Evolutionary conservation across 768 basidiomycete species (phyloP), one percentile per base, ranked within the genome.

Genomic region (Leucosporidium scottii): DNA sequence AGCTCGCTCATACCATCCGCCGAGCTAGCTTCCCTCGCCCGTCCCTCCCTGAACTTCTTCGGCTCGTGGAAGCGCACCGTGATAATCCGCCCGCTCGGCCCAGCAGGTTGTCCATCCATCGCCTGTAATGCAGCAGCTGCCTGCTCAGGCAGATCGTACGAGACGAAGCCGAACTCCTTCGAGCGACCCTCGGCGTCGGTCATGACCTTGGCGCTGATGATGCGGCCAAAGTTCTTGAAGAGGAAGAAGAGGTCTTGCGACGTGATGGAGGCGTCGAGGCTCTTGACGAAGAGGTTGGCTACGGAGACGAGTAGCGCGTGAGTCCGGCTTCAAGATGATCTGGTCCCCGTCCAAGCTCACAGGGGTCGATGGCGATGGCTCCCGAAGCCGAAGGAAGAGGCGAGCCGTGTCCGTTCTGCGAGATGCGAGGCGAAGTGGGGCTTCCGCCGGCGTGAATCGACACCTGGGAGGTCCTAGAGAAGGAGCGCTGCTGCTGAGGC

Each of bases 181-280:
- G 78, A 88, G 87, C 60, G 87, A 86, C 44, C 89, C 88, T 66
- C 69, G 3, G 10, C 79, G 75, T 93, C 91, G 73, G 89, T 90
- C 92, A 93, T 93, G 51, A 93, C 91, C 66, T 91, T 87, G 55
- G 92, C 92, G 86, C 89, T 92, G 70, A 92, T 89, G 70, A 93
- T 92, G 79, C 87, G 85, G 50, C 92, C 92, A 77, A 86, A 94
- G 85, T 80, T 60, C 13, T 67, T 44, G 68, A 94, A 94, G 78
- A 89, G 86, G 28, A 85, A 81, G 75, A 90, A 91, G 20, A 94
- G 82, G 47, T 84, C 85, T 76, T 93, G 90, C 0, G 91, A 92
- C 77, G 90, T 88, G 48, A 93, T 87, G 9, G 86, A 84, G 3
- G 89, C 84, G 78, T 91, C 89, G 59, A 94, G 81, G 76, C 92